Conservation (phyloP, 768 basidiomycete species). For the Boletus rex-veris region DNA sequence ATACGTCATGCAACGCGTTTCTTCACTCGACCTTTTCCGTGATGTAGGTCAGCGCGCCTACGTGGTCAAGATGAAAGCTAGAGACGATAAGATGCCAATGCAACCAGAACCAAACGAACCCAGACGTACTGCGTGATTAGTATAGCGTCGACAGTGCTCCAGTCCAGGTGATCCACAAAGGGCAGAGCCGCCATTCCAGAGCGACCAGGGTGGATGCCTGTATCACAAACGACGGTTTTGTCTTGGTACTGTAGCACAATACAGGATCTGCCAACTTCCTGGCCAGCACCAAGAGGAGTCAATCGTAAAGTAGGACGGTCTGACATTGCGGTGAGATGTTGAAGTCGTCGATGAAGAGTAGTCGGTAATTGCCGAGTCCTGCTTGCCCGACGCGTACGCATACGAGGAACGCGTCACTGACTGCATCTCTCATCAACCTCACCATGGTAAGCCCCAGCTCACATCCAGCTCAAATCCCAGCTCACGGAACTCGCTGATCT, state of each 20-base stretch:
- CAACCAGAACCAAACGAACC: background rate
- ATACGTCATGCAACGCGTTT: background rate
- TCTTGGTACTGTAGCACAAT: constrained; percentile 91
- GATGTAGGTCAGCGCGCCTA: constrained; percentile 92
- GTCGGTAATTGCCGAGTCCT: constrained; percentile 22
- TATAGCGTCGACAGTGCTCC: constrained; percentile 94
- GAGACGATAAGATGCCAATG: background rate
- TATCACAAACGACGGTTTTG: constrained; percentile 90
- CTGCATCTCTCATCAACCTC: constrained; percentile 21
- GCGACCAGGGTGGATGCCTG: constrained; percentile 91
- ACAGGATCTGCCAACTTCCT: constrained; percentile 95
- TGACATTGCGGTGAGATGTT: constrained; percentile 34
- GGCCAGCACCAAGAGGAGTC: constrained; percentile 89
- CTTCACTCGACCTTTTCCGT: constrained; percentile 76
- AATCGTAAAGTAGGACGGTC: constrained; percentile 65
- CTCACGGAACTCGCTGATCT: background rate
- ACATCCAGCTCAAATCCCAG: background rate
- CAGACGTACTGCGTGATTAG: constrained; percentile 85
- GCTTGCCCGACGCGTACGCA: constrained; percentile 20
- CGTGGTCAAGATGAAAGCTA: constrained; percentile 97
- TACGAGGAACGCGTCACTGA: constrained; percentile 24
- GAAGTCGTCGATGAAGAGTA: background rate
- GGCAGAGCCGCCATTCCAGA: constrained; percentile 91
- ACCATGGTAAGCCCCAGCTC: constrained; percentile 44
- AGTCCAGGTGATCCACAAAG: constrained; percentile 93